Percentiles rank a stretch among this genome's conserved stretches.
Conservation (phyloP, 345 rosid genomes). For the Eucalyptus paniculata region DNA sequence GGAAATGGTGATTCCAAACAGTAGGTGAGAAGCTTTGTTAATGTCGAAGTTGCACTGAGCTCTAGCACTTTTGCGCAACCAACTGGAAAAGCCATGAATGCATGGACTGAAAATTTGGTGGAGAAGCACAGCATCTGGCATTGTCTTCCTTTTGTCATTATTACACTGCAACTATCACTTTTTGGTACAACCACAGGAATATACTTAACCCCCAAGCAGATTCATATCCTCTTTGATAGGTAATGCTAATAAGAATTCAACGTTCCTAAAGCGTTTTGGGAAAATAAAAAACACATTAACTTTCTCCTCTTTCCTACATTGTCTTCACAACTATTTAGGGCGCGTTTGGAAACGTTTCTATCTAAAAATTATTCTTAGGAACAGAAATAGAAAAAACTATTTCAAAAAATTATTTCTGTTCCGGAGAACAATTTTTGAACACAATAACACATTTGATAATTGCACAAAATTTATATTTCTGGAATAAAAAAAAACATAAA, state of each 20-base stretch:
- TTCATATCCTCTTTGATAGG: neutral
- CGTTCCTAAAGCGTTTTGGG: neutral
- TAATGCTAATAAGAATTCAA: neutral
- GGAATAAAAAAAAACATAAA: too few species aligned
- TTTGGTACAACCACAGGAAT: neutral
- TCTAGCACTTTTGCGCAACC: neutral
- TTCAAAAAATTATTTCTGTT: too few species aligned
- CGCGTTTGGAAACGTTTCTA: rapidly evolving
- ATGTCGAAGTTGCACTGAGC: neutral
- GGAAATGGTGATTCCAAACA: neutral
- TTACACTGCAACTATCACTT: neutral
- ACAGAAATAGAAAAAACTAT: too few species aligned
- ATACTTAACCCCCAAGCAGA: neutral
- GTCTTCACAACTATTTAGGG: neutral
- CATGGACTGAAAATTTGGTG: neutral
- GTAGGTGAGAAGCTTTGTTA: neutral
- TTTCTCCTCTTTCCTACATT: neutral
- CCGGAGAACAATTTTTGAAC: rapidly evolving
- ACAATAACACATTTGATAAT: rapidly evolving
- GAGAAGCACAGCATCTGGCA: neutral
- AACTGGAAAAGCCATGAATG: neutral
- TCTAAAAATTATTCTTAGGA: rapidly evolving
- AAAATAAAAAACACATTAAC: neutral
- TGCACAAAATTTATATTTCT: too few species aligned
- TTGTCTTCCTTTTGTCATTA: neutral